Base-by-base conservation (phyloP, 2,329 filamentous ascomycete genomes). In the Aspergillus viridinutans region DNA sequence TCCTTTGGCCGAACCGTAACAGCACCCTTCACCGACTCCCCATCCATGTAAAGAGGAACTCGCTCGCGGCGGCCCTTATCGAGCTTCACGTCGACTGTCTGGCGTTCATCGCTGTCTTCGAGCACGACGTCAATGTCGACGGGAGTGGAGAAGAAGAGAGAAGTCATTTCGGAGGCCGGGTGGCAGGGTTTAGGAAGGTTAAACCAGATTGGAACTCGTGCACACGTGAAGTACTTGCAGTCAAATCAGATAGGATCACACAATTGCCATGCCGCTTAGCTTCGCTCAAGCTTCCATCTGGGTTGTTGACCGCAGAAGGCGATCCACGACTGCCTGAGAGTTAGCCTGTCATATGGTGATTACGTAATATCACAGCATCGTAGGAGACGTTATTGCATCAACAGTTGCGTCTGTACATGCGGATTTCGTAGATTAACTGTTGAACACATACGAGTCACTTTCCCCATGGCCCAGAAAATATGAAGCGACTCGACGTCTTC, bases 51-150 rank as follows among this genome's bases (percentile, higher is more conserved):
- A 61, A 99, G 83, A 58, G 94, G 94, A 50, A 92, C 92, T 80
- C 97, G 96, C 78, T 99, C 94, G 71, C 92, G 89, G 67, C 93
- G 86, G 80, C 92, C 95, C 86, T 97, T 97, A 80, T 97, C 94
- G 66, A 97, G 89, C 84, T 96, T 96, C 79, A 96, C 90, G 73
- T 99, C 94, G 63, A 99, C 92, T 78, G 94, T 96, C 68, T 91
- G 87, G 70, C 94, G 89, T 69, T 96, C 90, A 78, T 97, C 94
- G 74, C 87, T 87, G 78, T 97, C 91, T 70, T 97, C 91, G 67
- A 99, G 90, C 69, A 97, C 92, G 72, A 99, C 89, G 80, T 99
- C 94, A 80, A 99, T 99, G 78, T 99, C 94, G 77, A 99, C 90
- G 54, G 94, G 94, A 58, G 93, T 97, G 67, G 92, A 92, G 81